Base-by-base conservation (phyloP, 306 rosid genomes). In the Spatholobus suberectus region DNA sequence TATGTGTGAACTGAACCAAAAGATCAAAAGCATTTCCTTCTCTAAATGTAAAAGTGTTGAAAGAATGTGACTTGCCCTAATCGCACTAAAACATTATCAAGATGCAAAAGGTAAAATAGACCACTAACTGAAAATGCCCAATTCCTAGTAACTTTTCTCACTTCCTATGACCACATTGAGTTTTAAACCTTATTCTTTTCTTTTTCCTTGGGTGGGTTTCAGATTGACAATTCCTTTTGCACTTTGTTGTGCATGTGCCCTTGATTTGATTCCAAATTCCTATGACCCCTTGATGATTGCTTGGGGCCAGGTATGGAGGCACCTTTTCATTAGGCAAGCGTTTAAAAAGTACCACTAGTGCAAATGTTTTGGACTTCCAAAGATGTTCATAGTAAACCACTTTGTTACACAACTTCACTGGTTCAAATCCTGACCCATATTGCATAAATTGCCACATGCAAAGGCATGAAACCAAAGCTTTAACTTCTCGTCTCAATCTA, bases 41-140 rank as follows among this genome's bases (percentile, higher is more conserved):
- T 26, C 46, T 41, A 79, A 70, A 52, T 76, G 73, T 37, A 43
- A 57, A 21, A 61, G 69, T n/a, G 83, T 68, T 32, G 34, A 73
- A 74, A 14, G 70, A 78, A 75, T 78, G 67, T 27, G 77, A 81
- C 18, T 26, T 24, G 68, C 51, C 80, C 82, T 24, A 81, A 83
- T 32, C 78, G 70, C 92, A 85, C 89, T 70, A 52, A 69, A 61
- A 6, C 82, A 63, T 65, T 70, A 18, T 59, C 85, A 37, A 58
- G 72, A 40, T 72, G 44, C 40, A 62, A 62, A 44, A 44, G 82
- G 6, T n/a, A 40, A 43, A 3, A 14, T 57, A 54, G 24, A 67
- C 24, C 81, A 79, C 63, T 78, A 73, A 58, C 58, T 78, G 94
- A 90, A 88, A 89, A 84, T 82, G 94, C 87, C 86, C 49, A 27